Evolutionary conservation across 192 early-diverging fungal species (phyloP).

Genomic region (Powellomyces hirtus): DNA sequence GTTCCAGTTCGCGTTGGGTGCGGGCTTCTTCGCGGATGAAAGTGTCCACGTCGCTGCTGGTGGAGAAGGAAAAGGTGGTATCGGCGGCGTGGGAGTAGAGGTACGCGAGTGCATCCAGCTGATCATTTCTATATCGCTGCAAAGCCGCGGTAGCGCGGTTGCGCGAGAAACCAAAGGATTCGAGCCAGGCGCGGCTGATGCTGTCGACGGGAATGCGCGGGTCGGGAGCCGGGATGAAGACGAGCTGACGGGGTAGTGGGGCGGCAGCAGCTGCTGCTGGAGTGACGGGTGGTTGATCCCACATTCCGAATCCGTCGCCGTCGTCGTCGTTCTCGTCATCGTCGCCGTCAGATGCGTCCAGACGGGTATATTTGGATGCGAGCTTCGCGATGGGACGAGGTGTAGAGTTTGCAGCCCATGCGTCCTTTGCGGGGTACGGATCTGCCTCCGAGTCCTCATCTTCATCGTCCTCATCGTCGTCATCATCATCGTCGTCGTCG

Average conservation of each 20-base stretch:
- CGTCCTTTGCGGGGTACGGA: background rate
- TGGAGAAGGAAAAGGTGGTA: slow-evolving; percentile 61
- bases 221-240: slow-evolving; percentile 4
- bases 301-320: background rate
- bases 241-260: background rate
- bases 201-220: background rate
- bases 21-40: slow-evolving; percentile 60
- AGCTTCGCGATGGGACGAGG: background rate
- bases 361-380: background rate
- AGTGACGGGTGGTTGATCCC: background rate
- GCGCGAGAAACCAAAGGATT: slow-evolving; percentile 8
- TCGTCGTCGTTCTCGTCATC: slow-evolving; percentile 3
- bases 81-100: slow-evolving; percentile 81
- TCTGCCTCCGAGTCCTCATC: background rate
- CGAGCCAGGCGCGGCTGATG: slow-evolving; percentile 4
- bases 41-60: slow-evolving; percentile 36
- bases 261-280: background rate
- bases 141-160: background rate
- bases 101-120: slow-evolving; percentile 66
- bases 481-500: background rate
- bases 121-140: background rate
- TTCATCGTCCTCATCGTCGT: too few species aligned
- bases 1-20: background rate
- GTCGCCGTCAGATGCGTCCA: background rate
- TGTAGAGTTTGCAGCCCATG: background rate